These are phyloP conservation scores for Sclerotiophoma versabilis DNA, from an alignment of 2,329 filamentous ascomycete genomes.

Conservation along the genomic window DNA sequence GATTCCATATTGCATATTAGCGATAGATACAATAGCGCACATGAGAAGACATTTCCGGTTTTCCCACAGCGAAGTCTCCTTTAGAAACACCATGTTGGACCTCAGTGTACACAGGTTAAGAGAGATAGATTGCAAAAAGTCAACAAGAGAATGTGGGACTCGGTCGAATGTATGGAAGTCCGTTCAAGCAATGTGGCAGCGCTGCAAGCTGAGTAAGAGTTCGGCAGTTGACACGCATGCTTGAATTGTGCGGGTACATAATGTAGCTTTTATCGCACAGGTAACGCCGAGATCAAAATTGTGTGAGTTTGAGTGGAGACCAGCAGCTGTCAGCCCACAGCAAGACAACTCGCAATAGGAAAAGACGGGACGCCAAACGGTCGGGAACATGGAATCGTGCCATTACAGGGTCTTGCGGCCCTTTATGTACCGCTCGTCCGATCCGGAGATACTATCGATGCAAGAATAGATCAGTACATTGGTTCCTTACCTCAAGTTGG, in stretches of 20 bases:
- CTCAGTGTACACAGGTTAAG: not conserved
- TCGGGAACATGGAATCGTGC: not conserved
- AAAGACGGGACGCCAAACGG: not conserved
- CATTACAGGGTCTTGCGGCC: not conserved
- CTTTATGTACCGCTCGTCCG: conserved; percentile 10
- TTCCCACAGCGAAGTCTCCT: conserved; percentile 28
- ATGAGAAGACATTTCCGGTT: conserved; percentile 57
- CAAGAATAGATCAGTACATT: not conserved
- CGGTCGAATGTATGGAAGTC: not conserved
- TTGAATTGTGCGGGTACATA: not conserved
- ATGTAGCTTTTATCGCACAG: not conserved
- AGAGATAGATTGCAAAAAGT: not conserved
- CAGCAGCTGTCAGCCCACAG: not conserved
- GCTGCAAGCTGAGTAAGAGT: not conserved
- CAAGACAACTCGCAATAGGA: not conserved
- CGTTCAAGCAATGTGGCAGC: not conserved
- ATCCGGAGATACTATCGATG: conserved; percentile 5
- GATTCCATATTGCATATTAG: conserved; percentile 62
- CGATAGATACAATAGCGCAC: conserved; percentile 56
- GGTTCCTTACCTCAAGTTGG: not conserved
- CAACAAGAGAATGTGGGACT: not conserved
- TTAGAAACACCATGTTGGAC: conserved; percentile 11
- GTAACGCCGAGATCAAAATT: not conserved
- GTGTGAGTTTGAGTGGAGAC: not conserved
- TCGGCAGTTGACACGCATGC: not conserved